phyloP scores from a whole-genome alignment of 2,329 filamentous ascomycete species.

The Sclerotinia subarctica region DNA sequence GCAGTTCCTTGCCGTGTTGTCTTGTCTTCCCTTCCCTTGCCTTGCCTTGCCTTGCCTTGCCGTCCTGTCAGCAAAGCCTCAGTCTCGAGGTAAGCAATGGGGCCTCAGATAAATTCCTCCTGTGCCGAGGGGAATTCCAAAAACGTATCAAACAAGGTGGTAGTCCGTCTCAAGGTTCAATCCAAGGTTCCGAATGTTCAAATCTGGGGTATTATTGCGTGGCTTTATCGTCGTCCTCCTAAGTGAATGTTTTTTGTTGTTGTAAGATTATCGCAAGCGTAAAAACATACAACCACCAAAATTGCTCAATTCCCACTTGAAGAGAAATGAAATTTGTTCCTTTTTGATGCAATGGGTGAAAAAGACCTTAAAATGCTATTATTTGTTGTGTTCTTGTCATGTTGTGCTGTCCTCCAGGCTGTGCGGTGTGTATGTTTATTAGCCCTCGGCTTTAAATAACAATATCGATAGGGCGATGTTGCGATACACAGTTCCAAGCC shows the following conservation, averaged over 20 bases:
- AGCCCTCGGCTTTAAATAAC: conserved; percentile 11
- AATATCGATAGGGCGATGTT: conserved; percentile 22
- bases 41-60: neutral
- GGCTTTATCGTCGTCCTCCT: neutral
- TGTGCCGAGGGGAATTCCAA: neutral
- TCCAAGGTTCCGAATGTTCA: neutral
- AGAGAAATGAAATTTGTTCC: neutral
- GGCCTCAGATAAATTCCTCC: neutral
- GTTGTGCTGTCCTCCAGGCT: neutral
- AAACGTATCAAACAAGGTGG: neutral
- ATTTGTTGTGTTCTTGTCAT: conserved; percentile 2
- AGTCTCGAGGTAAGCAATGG: conserved; percentile 10
- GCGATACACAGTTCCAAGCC: neutral
- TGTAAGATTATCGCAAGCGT: conserved; percentile 5
- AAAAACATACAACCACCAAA: neutral
- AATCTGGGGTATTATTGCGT: no score
- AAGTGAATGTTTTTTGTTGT: neutral
- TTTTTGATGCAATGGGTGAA: neutral
- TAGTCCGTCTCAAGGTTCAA: neutral
- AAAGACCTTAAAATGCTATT: neutral
- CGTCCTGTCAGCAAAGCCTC: conserved; percentile 11
- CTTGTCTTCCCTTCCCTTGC: neutral
- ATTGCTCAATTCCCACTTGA: neutral
- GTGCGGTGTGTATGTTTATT: neutral
- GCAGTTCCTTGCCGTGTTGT: neutral